phyloP scores from a whole-genome alignment of 2,329 filamentous ascomycete genomes.

The Alternaria sp. region DNA sequence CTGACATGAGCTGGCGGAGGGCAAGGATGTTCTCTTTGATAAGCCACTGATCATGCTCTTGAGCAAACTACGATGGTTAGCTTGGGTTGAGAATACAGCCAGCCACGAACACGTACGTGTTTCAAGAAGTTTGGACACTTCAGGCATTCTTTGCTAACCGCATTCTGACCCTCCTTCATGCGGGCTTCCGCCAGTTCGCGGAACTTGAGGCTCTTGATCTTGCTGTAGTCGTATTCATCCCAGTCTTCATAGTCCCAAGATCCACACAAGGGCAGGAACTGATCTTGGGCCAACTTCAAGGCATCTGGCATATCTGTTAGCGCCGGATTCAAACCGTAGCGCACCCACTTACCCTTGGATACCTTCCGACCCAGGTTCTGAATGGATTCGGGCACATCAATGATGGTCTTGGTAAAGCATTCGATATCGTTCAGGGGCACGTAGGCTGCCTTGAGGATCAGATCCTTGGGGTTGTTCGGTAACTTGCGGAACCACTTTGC shows the following conservation, averaged over 20 bases:
- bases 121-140: conserved; percentile 83
- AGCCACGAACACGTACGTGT: conserved; percentile 70
- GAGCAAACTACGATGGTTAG: conserved; percentile 72
- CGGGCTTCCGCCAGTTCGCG: conserved; percentile 82
- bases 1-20: conserved; percentile 87
- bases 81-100: background rate
- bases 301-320: conserved; percentile 51
- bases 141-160: conserved; percentile 72
- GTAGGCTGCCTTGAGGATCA: conserved; percentile 72
- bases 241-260: conserved; percentile 79
- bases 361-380: conserved; percentile 55
- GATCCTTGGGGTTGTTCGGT: conserved; percentile 71
- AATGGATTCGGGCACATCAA: conserved; percentile 60
- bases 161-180: conserved; percentile 67
- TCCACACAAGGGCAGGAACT: conserved; percentile 73
- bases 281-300: conserved; percentile 69
- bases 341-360: conserved; percentile 57
- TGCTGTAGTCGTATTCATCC: conserved; percentile 84
- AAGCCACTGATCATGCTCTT: conserved; percentile 96
- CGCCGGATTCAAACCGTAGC: conserved; percentile 24
- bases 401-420: conserved; percentile 76
- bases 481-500: conserved; percentile 72
- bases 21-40: conserved; percentile 93
- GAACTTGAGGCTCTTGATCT: conserved; percentile 82
- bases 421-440: conserved; percentile 83